Conservation (phyloP, 1,284 basidiomycete species). For the Trametes pubescens region DNA sequence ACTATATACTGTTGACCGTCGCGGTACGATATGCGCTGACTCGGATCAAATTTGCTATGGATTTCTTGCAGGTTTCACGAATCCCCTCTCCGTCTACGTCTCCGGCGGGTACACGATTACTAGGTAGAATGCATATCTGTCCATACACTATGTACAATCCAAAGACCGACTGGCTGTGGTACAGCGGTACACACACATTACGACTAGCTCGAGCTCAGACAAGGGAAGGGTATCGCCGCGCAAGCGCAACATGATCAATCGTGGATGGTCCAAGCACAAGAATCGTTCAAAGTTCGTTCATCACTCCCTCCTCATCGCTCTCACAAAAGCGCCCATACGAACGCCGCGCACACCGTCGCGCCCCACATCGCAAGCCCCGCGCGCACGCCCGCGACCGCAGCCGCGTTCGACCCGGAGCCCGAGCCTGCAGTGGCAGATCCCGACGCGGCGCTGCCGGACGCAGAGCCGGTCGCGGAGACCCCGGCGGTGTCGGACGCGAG, state of each 20-base stretch:
- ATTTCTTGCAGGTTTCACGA: too few relatives aligned
- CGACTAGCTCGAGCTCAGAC: background rate
- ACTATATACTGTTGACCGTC: background rate
- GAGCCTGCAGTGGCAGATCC: background rate
- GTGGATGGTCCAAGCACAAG: background rate
- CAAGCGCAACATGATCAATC: background rate
- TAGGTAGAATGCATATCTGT: background rate
- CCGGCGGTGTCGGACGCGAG: constrained; percentile 18
- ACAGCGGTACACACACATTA: background rate
- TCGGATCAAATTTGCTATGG: background rate
- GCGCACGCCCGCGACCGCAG: background rate
- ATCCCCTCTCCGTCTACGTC: background rate
- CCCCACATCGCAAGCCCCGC: constrained; percentile 15
- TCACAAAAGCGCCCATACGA: constrained; percentile 21
- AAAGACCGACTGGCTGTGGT: background rate
- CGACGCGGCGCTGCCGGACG: background rate
- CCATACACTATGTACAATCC: constrained; percentile 2
- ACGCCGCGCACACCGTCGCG: constrained; percentile 17
- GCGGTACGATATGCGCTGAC: too few relatives aligned
- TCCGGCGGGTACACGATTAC: background rate
- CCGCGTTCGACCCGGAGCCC: background rate
- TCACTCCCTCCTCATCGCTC: too few relatives aligned
- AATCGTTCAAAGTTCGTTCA: background rate
- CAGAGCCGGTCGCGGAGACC: constrained; percentile 5
- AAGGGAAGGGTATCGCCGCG: constrained; percentile 1